Evolutionary conservation across 1,284 basidiomycete species (phyloP).

Genomic region (Meira nashicola): DNA sequence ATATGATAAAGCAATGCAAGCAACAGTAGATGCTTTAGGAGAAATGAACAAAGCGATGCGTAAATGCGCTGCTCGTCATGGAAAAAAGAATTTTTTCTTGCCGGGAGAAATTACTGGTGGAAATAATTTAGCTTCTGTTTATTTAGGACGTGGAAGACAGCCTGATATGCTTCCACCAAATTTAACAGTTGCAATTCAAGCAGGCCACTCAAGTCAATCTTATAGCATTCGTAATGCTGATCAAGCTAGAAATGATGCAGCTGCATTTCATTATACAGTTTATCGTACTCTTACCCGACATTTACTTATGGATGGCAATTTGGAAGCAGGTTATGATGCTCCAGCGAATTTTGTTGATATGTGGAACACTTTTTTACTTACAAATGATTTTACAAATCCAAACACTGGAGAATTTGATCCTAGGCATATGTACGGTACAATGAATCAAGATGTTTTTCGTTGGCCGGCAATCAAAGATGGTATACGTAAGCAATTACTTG

Average conservation of each 20-base stretch:
- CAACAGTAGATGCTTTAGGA: constrained; percentile 8
- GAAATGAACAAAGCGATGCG: constrained; percentile 6
- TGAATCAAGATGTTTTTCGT: constrained; percentile 5
- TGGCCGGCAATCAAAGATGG: constrained; percentile 12
- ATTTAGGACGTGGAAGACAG: constrained; percentile 1
- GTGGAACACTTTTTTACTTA: constrained; percentile 3
- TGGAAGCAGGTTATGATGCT: constrained; percentile 6
- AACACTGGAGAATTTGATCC: constrained; percentile 8
- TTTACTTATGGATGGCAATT: constrained; percentile 1
- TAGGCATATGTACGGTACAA: constrained; percentile 5
- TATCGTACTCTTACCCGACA: constrained; percentile 1
- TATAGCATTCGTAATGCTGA: background rate
- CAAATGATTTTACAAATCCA: constrained; percentile 5
- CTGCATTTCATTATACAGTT: constrained; percentile 4
- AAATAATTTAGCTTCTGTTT: background rate
- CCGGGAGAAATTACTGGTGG: constrained; percentile 4
- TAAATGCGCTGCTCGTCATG: constrained; percentile 2
- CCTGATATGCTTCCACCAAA: constrained; percentile 6
- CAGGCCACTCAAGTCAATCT: background rate
- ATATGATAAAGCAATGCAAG: constrained; percentile 9
- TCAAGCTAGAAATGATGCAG: background rate
- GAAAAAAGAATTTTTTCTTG: constrained; percentile 9
- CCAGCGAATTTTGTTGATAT: constrained; percentile 2
- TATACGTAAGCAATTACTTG: constrained; percentile 6
- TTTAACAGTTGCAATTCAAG: background rate